Evolutionary conservation across 2,329 filamentous ascomycete genomes (phyloP).

Genomic region (Clonostachys byssicola): DNA sequence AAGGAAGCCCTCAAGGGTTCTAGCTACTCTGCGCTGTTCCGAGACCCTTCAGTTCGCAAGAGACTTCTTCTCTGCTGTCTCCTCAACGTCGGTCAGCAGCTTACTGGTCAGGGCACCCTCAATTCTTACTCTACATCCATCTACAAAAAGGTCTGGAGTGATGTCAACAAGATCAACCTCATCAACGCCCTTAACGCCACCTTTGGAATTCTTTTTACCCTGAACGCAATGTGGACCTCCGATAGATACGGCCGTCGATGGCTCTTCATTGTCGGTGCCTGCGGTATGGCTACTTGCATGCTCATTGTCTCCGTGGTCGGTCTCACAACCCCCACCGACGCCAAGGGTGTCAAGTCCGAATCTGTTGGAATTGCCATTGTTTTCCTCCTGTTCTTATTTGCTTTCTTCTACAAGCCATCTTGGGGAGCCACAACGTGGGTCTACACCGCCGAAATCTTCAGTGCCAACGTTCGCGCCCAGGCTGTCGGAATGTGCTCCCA

Average conservation of each 20-base stretch:
- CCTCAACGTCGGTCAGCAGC: slow-evolving; percentile 67
- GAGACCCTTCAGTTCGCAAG: slow-evolving; percentile 64
- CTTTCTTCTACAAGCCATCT: slow-evolving; percentile 65
- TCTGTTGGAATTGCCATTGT: slow-evolving; percentile 64
- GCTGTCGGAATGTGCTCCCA: slow-evolving; percentile 63
- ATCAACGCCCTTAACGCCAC: slow-evolving; percentile 75
- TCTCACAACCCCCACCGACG: slow-evolving; percentile 44
- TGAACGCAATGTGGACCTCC: slow-evolving; percentile 70
- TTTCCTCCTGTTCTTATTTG: slow-evolving; percentile 63
- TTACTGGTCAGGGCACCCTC: slow-evolving; percentile 68
- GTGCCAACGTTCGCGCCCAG: slow-evolving; percentile 68
- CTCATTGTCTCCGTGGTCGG: slow-evolving; percentile 47
- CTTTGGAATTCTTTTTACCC: slow-evolving; percentile 67
- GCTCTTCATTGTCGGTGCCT: slow-evolving; percentile 62
- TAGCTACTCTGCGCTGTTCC: slow-evolving; percentile 64
- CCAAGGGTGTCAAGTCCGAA: slow-evolving; percentile 47
- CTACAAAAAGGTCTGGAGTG: slow-evolving; percentile 66
- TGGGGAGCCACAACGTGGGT: slow-evolving; percentile 71
- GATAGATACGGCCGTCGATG: slow-evolving; percentile 69
- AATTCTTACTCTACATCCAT: slow-evolving; percentile 72
- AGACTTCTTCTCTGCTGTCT: slow-evolving; percentile 61
- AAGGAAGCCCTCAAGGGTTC: slow-evolving; percentile 59
- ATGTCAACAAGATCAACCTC: slow-evolving; percentile 56
- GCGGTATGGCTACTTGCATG: slow-evolving; percentile 70
- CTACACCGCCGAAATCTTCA: slow-evolving; percentile 66